Base-by-base conservation (phyloP, 495 filamentous ascomycete species). In the Elaphomyces granulatus region DNA sequence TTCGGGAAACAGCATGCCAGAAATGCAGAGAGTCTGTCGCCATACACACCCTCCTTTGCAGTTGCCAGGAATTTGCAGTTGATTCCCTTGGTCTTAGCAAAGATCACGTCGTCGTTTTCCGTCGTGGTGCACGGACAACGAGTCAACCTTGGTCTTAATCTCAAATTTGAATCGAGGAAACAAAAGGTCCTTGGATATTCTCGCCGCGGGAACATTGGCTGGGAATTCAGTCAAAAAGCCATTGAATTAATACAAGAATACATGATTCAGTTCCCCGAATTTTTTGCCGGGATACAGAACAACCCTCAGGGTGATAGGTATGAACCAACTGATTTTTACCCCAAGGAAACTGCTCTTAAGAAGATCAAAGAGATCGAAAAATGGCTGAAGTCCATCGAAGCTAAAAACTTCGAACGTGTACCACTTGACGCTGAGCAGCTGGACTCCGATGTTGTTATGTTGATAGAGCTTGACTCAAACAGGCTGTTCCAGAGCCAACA, bases 181-280 rank as follows among this genome's bases (percentile, higher is more conserved):
- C 74, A 85, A 40, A 99, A 99, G 58, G 92, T 99, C 3, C 68
- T 96, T 12, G 92, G 92, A 3, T 99, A 95, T 55, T 93, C 88
- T 14, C 84, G 86, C 43, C 82, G 83, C 36, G 76, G 75, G 14
- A 67, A 75, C 9, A 78, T 70, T 10, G 92, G 92, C 7, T 99
- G 92, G 92, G 92, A 96, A 58, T 96, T 90, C 52, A 93, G 85
- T 50, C 68, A 73, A 39, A 85, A 87, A 49, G 85, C 92, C 7
- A 66, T 94, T 34, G 67, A 75, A 3, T 61, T 99, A 42, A 68
- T 99, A 4, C 66, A 70, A 34, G 71, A 87, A 38, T 99, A 96
- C 59, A 95, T 95, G 81, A 76, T 76, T 37, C 80, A 71, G 20
- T 99, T 99, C 59, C 92, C 92, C 0, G 83, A 94, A 30, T 95